A percentile compares a stretch with the other conserved stretches of the same genome.
These are phyloP conservation scores for Monoraphidium neglectum DNA, from an alignment of 139 green algal species.

Conservation along the genomic window DNA sequence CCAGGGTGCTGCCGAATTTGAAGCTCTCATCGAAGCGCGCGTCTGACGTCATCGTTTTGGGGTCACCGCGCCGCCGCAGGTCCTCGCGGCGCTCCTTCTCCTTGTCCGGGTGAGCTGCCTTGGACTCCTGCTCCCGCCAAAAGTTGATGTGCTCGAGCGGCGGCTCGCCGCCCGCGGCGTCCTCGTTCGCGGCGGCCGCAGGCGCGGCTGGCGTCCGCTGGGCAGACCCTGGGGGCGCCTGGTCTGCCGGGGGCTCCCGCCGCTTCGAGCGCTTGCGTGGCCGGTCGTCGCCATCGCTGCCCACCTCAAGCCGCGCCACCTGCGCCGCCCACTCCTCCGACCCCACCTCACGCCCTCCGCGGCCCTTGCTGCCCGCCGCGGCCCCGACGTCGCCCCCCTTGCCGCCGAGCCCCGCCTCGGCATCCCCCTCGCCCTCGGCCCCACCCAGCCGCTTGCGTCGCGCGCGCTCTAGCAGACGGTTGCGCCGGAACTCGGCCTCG, in stretches of 20 bases:
- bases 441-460: too few species aligned
- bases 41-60: slow-evolving; percentile 74
- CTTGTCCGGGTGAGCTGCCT: slow-evolving; percentile 52
- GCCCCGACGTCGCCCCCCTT: too few species aligned
- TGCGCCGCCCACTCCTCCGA: too few species aligned
- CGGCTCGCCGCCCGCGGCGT: neutral
- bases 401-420: too few species aligned
- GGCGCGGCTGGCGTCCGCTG: slow-evolving; percentile 13
- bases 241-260: too few species aligned
- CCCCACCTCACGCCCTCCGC: too few species aligned
- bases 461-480: slow-evolving; percentile 53
- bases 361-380: too few species aligned
- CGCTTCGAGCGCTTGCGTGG: too few species aligned
- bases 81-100: slow-evolving; percentile 56
- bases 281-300: too few species aligned
- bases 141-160: slow-evolving; percentile 68
- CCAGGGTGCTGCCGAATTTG: slow-evolving; percentile 52
- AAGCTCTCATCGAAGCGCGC: slow-evolving; percentile 85
- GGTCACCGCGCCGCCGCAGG: slow-evolving; percentile 56
- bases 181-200: neutral
- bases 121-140: slow-evolving; percentile 49
- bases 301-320: too few species aligned
- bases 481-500: slow-evolving; percentile 58
- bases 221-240: too few species aligned
- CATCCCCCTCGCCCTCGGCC: too few species aligned